Base-by-base conservation (phyloP, 345 rosid species). In the Pistacia integerrima region DNA sequence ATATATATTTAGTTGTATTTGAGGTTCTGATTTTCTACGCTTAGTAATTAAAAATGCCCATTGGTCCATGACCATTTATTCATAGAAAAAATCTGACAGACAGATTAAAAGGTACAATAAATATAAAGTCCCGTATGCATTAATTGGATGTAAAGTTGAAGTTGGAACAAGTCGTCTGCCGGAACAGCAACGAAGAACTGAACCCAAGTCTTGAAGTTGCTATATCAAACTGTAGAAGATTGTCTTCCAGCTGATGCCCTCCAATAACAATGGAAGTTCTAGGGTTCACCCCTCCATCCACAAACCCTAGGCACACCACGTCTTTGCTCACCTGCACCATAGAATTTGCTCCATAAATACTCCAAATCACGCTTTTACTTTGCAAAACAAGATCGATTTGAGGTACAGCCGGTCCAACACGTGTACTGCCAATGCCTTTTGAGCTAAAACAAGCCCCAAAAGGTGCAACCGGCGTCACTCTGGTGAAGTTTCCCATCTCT, bases 161-260 rank as follows among this genome's bases (percentile, higher is more conserved):
- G 76, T 73, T 61, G 67, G 67, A 60, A 52, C 74, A 76, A 48
- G 35, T 10, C 28, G 64, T 69, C 22, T 22, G 64, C 54, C 11
- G 55, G 54, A 41, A 22, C 54, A 66, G 30, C 11, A 66, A 8
- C 5, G 79, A 70, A 66, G 70, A 52, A 54, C 77, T 82, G 67
- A 74, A 78, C 2, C 82, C 84, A 30, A 82, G 79, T 64, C 76
- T 78, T 44, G 79, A 74, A 66, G 55, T 38, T 1, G 81, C 84
- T 16, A 78, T 56, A 75, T 82, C 84, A 49, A 82, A 77, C 73
- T 77, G 79, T 16, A 78, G 44, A 59, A 82, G 79, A 70, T 78
- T 82, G 67, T 82, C 49, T 63, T 82, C 78, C 74, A 79, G 51
- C 11, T 76, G 80, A 65, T 73, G 67, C 61, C 78, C 79, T 22